Base-by-base conservation (phyloP, 805 yeast species). In the Candida taoyuanica region DNA sequence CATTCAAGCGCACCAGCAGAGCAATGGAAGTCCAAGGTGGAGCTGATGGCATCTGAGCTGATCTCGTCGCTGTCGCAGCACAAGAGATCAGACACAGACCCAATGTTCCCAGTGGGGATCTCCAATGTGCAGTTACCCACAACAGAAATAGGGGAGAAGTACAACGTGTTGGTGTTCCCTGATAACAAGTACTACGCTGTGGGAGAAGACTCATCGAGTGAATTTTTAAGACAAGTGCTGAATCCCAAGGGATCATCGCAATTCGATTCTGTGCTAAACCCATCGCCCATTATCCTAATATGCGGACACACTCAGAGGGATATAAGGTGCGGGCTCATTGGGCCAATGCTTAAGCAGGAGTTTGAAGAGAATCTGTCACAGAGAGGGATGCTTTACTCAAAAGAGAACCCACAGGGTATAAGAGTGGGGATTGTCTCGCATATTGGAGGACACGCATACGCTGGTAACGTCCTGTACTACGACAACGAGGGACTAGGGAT, bases 401-500 rank as follows among this genome's bases (percentile, higher is more conserved):
- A 32, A 1, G 30, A 33, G 2, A 56, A 52, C 28, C 56, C 61
- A 1, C 17, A 43, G 2, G 63, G 64, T 5, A 45, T 62, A 3
- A 58, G 60, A 25, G 64, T 80, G 24, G 88, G 86, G 0, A 52
- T 73, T 6, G 65, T 82, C 0, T 79, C 89, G 11, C 96, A 86
- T 56, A 67, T 86, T 29, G 94, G 95, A 1, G 96, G 96, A 0
- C 96, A 86, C 56, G 85, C 59, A 2, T 86, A 76, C 59, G 95
- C 96, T 2, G 95, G 95, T 0, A 86, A 86, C 52, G 76, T 86
- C 12, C 62, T 85, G 2, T 71, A 73, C 35, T 77, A 78, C 45
- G 65, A 66, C 33, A 58, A 56, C 9, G 55, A 61, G 23, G 72
- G 76, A 1, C 16, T 46, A 4, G 30, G 43, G 11, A 37, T 80